phyloP scores from a whole-genome alignment of 495 filamentous ascomycete genomes.

The Aspergillus biplanus region DNA sequence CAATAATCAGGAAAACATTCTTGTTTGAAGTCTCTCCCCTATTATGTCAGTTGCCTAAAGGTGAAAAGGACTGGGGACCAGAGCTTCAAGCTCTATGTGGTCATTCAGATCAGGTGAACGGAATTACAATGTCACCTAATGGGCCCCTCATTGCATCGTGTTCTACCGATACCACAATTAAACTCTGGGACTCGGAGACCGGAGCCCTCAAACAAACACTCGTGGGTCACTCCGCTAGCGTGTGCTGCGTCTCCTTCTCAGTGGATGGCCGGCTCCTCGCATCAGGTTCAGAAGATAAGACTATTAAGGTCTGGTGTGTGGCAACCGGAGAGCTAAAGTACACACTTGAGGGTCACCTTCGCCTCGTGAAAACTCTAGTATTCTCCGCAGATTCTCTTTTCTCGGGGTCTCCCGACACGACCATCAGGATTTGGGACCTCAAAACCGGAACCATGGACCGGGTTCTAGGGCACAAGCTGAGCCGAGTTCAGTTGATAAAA shows the following conservation, averaged over 20 bases:
- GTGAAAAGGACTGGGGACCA: slow-evolving; percentile 4
- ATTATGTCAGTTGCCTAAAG: background rate
- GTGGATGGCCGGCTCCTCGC: slow-evolving; percentile 16
- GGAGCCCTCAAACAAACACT: slow-evolving; percentile 27
- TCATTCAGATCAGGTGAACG: slow-evolving; percentile 12
- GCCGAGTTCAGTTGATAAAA: too few species aligned
- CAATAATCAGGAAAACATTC: slow-evolving; percentile 27
- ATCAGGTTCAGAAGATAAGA: slow-evolving; percentile 21
- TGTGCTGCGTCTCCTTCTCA: slow-evolving; percentile 15
- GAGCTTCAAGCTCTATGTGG: slow-evolving; percentile 2
- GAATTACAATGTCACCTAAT: slow-evolving; percentile 41
- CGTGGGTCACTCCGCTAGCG: slow-evolving; percentile 9
- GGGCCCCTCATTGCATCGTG: slow-evolving; percentile 33
- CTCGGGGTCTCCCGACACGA: background rate
- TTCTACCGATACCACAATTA: slow-evolving; percentile 21
- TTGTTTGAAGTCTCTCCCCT: background rate
- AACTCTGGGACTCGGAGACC: slow-evolving; percentile 28
- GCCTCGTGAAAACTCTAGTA: slow-evolving; percentile 21
- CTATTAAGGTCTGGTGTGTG: slow-evolving; percentile 11
- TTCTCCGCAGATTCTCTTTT: slow-evolving; percentile 27
- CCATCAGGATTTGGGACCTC: background rate
- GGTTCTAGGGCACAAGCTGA: too few species aligned
- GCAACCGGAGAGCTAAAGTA: slow-evolving; percentile 3
- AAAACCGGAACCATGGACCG: background rate
- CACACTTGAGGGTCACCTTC: slow-evolving; percentile 27